Percentiles rank a stretch among this genome's conserved stretches.
phyloP scores from a whole-genome alignment of 345 rosid species.

The Kernera saxatilis region DNA sequence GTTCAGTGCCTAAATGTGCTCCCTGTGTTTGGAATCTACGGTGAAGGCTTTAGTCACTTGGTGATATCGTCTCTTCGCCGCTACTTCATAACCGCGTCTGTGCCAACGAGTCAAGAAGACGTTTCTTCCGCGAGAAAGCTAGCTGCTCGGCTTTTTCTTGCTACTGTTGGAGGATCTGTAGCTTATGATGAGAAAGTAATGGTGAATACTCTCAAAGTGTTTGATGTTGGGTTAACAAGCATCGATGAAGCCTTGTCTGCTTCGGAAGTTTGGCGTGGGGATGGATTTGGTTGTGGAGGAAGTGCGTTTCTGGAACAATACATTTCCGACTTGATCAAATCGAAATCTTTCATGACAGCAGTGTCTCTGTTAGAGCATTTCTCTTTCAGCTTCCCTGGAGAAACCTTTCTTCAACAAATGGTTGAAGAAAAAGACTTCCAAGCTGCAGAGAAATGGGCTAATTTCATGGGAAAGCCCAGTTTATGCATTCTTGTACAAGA shows the following conservation, averaged over 20 bases:
- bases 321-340: conserved; percentile 49
- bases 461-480: conserved; percentile 81
- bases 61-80: conserved; percentile 71
- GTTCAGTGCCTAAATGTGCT: conserved; percentile 60
- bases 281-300: conserved; percentile 38
- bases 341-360: conserved; percentile 65
- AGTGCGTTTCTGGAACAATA: conserved; percentile 50
- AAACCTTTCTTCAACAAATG: conserved; percentile 70
- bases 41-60: conserved; percentile 93
- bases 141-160: conserved; percentile 58
- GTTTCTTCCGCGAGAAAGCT: conserved; percentile 43
- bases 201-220: conserved; percentile 54
- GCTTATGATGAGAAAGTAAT: conserved; percentile 57
- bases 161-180: conserved; percentile 43
- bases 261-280: conserved; percentile 26
- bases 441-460: conserved; percentile 97
- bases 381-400: conserved; percentile 65
- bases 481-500: conserved; percentile 60
- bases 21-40: conserved; percentile 58
- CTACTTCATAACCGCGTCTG: conserved; percentile 36
- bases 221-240: conserved; percentile 46
- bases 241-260: conserved; percentile 48
- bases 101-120: conserved; percentile 32
- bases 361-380: conserved; percentile 77
- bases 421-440: conserved; percentile 56